Conservation (phyloP, 306 rosid genomes). For the Comarum palustre region DNA sequence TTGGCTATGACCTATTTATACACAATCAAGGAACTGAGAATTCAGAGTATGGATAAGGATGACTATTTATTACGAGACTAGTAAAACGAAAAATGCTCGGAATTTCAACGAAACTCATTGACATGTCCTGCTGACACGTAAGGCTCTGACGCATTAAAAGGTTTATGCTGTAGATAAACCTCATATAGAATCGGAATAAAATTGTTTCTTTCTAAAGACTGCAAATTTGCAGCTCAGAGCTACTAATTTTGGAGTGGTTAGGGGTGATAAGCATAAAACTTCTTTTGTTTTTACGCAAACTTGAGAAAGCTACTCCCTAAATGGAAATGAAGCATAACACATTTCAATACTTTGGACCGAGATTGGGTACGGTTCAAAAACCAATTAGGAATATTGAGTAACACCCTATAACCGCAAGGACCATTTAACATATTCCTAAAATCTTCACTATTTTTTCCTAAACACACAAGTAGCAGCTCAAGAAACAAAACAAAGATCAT, state of each 20-base stretch:
- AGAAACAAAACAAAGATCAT: neutral
- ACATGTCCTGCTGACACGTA: neutral
- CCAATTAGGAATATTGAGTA: too few relatives aligned
- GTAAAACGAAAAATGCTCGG: neutral
- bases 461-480: neutral
- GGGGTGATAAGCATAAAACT: neutral
- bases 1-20: neutral
- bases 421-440: neutral
- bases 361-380: neutral
- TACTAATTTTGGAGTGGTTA: too few relatives aligned
- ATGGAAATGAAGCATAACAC: neutral
- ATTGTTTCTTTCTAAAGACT: too few relatives aligned
- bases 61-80: neutral
- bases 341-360: neutral
- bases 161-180: neutral
- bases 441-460: neutral
- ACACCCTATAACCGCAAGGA: neutral
- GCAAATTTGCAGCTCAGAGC: neutral
- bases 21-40: neutral
- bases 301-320: neutral
- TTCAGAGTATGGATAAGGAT: neutral
- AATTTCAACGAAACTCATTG: neutral
- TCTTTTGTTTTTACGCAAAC: neutral
- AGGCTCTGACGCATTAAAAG: neutral
- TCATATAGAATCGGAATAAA: too few relatives aligned